Evolutionary conservation across 441 rosid species (phyloP).

Genomic region (Bruguiera hainesii): DNA sequence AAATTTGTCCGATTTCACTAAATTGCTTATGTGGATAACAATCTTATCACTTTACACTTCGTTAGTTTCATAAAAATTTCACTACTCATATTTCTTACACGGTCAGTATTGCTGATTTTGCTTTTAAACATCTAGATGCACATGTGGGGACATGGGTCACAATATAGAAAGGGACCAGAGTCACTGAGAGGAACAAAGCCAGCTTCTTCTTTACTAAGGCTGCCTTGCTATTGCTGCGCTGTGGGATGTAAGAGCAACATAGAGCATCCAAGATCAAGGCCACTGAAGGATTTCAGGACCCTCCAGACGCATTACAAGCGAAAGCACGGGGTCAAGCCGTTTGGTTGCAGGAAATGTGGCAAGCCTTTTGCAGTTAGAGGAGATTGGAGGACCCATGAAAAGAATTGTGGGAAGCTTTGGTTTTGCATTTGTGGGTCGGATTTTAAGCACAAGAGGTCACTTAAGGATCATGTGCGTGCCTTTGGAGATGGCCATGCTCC

Average conservation of each 20-base stretch:
- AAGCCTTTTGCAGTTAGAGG: constrained; percentile 85
- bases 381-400: constrained; percentile 95
- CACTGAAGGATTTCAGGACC: constrained; percentile 91
- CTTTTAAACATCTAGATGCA: constrained; percentile 56
- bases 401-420: constrained; percentile 91
- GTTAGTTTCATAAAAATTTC: too few relatives aligned
- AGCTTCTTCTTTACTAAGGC: constrained; percentile 56
- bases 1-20: neutral
- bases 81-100: neutral
- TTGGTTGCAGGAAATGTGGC: constrained; percentile 71
- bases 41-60: too few relatives aligned
- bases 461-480: constrained; percentile 79
- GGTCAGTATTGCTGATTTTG: neutral
- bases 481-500: constrained; percentile 79
- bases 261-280: constrained; percentile 73
- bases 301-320: constrained; percentile 88
- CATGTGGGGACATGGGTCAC: constrained; percentile 97
- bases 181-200: constrained; percentile 72
- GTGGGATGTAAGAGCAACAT: constrained; percentile 88
- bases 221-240: constrained; percentile 87
- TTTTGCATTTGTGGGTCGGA: constrained; percentile 85
- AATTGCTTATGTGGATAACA: too few relatives aligned
- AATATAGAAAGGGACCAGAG: constrained; percentile 81
- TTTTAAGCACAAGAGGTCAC: constrained; percentile 90
- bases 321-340: constrained; percentile 77